phyloP scores from a whole-genome alignment of 2,329 filamentous ascomycete genomes.

The Talaromyces sp. region DNA sequence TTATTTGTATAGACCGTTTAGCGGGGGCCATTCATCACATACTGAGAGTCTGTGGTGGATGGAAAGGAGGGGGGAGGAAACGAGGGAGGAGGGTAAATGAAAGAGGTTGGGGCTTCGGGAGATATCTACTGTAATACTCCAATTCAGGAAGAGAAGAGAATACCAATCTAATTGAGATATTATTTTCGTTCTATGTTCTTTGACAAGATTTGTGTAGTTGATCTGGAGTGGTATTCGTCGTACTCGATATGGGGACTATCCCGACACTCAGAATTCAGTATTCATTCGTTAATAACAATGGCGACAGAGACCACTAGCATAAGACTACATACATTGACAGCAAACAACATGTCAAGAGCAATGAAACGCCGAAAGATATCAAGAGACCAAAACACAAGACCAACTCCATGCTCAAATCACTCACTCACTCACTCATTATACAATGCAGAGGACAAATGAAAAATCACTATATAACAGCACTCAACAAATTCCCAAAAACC shows the following conservation, averaged over 20 bases:
- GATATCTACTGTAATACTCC: neutral
- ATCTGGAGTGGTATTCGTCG: no score
- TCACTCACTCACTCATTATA: neutral
- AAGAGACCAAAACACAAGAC: neutral
- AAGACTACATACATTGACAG: neutral
- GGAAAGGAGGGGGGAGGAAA: neutral
- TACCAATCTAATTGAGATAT: neutral
- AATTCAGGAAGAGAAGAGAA: neutral
- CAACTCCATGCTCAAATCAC: neutral
- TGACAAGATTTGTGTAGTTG: no score
- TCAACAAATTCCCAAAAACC: slow-evolving; percentile 23
- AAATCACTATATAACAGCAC: neutral
- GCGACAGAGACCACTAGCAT: neutral
- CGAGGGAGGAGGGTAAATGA: no score
- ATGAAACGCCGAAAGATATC: neutral
- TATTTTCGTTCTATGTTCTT: neutral
- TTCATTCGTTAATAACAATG: neutral
- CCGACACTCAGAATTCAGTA: neutral
- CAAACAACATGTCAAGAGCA: neutral
- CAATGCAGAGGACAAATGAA: neutral
- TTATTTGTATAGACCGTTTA: neutral
- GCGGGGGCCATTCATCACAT: no score
- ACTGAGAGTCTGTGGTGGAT: no score
- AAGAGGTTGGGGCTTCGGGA: no score
- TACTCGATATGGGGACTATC: no score